Evolutionary conservation across 2,329 filamentous ascomycete genomes (phyloP).

Genomic region (Decorospora gaudefroyi): DNA sequence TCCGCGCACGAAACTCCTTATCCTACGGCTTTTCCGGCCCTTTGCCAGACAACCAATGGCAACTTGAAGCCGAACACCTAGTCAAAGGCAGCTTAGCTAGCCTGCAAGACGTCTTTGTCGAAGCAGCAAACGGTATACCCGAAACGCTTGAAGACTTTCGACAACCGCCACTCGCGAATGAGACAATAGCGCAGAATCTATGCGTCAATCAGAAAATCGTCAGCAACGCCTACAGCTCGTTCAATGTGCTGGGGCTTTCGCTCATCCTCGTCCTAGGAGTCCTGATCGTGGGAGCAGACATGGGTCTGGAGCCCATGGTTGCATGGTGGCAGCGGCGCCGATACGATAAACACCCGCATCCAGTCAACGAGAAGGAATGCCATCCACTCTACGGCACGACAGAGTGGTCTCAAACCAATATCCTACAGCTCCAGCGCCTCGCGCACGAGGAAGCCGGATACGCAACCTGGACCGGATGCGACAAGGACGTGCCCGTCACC

Average conservation of each 20-base stretch:
- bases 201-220: slow-evolving; percentile 32
- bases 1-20: slow-evolving; percentile 18
- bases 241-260: slow-evolving; percentile 26
- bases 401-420: slow-evolving; percentile 20
- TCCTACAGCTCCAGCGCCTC: slow-evolving; percentile 29
- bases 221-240: slow-evolving; percentile 24
- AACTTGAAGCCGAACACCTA: slow-evolving; percentile 42
- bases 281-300: slow-evolving; percentile 23
- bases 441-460: slow-evolving; percentile 26
- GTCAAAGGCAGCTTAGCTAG: slow-evolving; percentile 34
- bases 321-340: slow-evolving; percentile 9
- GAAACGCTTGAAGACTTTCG: slow-evolving; percentile 6
- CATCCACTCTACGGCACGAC: slow-evolving; percentile 12
- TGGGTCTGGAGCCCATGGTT: slow-evolving; percentile 12
- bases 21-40: slow-evolving; percentile 16
- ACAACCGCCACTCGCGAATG: slow-evolving; percentile 9
- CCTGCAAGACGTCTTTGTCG: slow-evolving; percentile 31
- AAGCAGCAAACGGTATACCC: slow-evolving; percentile 17
- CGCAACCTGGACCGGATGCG: slow-evolving; percentile 17
- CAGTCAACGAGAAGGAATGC: slow-evolving; percentile 1
- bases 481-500: slow-evolving; percentile 15
- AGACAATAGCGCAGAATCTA: slow-evolving; percentile 11
- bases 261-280: slow-evolving; percentile 23
- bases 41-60: slow-evolving; percentile 45
- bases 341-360: slow-evolving; percentile 2